phyloP scores from a whole-genome alignment of 1,284 basidiomycete genomes.

The Ceratobasidium sp. region DNA sequence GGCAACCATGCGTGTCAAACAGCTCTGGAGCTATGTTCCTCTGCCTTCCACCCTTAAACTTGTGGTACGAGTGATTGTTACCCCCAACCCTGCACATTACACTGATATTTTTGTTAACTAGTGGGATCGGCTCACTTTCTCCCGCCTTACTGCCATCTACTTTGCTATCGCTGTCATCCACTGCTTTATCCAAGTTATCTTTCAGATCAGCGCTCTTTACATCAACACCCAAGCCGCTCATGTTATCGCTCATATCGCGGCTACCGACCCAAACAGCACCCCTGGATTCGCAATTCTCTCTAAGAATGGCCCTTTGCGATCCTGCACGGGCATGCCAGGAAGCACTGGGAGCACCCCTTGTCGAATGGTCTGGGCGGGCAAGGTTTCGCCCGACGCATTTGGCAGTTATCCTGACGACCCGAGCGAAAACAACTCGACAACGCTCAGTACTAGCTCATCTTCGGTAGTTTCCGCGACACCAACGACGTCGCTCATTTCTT shows the following conservation, averaged over 20 bases:
- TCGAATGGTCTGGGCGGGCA: conserved; percentile 56
- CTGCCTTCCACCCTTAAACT: conserved; percentile 46
- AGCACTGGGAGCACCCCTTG: conserved; percentile 66
- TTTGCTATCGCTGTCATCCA: conserved; percentile 75
- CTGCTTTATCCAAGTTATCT: conserved; percentile 73
- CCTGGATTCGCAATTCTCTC: conserved; percentile 68
- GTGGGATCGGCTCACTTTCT: conserved; percentile 79
- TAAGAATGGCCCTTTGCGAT: conserved; percentile 62
- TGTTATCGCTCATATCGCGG: conserved; percentile 64
- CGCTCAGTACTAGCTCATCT: conserved; percentile 4
- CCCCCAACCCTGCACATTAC: background rate
- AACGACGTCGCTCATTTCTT: background rate
- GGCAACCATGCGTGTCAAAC: conserved; percentile 46
- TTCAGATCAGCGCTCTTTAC: conserved; percentile 75
- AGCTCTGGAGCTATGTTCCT: conserved; percentile 47
- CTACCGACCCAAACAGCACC: conserved; percentile 61
- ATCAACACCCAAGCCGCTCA: conserved; percentile 71
- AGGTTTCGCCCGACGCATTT: conserved; percentile 38
- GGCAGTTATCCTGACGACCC: conserved; percentile 21
- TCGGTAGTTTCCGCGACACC: background rate
- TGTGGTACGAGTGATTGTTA: conserved; percentile 42
- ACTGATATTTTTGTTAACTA: conserved; percentile 55
- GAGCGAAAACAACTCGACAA: conserved; percentile 13
- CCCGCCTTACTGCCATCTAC: conserved; percentile 73
- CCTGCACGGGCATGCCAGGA: conserved; percentile 71